Conservation (phyloP, 441 rosid species). For the Metrosideros polymorpha region DNA sequence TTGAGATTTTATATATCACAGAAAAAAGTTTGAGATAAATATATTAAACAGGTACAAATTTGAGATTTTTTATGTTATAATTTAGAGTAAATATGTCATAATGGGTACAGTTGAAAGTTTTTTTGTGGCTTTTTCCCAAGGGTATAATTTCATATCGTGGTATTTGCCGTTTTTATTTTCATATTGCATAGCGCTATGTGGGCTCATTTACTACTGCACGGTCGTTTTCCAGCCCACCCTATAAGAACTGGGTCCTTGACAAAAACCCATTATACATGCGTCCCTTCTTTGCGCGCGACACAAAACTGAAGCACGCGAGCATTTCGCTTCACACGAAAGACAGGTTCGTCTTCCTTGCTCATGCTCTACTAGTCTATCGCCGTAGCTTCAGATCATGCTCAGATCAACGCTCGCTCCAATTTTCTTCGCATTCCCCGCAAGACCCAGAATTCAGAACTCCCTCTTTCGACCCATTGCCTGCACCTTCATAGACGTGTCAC, state of each 20-base stretch:
- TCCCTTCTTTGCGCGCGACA: neutral
- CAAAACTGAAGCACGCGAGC: neutral
- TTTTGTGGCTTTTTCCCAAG: no score
- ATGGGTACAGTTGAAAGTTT: no score
- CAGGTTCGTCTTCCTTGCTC: neutral
- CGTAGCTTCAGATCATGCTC: constrained; percentile 25
- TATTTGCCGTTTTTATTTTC: no score
- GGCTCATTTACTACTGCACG: neutral
- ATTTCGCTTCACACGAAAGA: neutral
- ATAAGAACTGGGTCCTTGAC: neutral
- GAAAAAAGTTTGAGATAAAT: no score
- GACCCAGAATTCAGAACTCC: constrained; percentile 15
- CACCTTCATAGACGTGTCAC: constrained; percentile 13
- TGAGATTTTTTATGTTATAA: no score
- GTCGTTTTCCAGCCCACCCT: neutral
- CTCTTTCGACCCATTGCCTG: neutral
- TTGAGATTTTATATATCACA: no score
- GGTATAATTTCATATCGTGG: no score
- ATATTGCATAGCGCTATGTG: neutral
- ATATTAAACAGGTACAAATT: no score
- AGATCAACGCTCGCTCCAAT: constrained; percentile 46
- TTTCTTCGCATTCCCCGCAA: constrained; percentile 31
- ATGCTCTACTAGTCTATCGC: neutral
- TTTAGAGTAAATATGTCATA: no score
- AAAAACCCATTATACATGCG: neutral